Percentiles rank a stretch among this genome's conserved stretches.
Evolutionary conservation across 176 grass and related monocot species (phyloP).

Genomic region (Musa acuminata): DNA sequence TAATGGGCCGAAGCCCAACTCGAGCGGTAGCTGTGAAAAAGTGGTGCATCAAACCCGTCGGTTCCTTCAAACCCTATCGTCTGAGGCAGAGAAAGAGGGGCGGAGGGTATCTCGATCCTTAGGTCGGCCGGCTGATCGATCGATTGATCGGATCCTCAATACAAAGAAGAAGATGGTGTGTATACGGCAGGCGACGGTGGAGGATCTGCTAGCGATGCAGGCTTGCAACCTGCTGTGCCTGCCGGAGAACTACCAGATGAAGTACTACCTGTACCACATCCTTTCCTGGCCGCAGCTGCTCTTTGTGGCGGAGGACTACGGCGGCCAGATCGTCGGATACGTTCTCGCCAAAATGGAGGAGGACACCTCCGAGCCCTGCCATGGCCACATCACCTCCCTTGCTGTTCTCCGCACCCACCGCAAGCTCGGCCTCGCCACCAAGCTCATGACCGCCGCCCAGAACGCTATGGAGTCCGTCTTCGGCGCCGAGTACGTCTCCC

Average conservation of each 20-base stretch:
- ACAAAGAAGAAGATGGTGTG: conserved; percentile 58
- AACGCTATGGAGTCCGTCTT: conserved; percentile 95
- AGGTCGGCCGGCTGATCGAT: neutral
- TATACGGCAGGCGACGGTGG: conserved; percentile 84
- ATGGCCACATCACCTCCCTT: conserved; percentile 97
- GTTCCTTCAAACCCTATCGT: no score
- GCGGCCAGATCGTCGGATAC: conserved; percentile 80
- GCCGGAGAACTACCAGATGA: conserved; percentile 99
- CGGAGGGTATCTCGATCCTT: no score
- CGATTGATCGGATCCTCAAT: neutral
- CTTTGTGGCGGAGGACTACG: conserved; percentile 95
- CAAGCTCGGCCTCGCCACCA: conserved; percentile 93
- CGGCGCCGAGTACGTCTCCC: conserved; percentile 82
- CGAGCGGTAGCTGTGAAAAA: no score
- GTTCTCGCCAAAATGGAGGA: conserved; percentile 99
- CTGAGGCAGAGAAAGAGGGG: no score
- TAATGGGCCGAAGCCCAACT: no score
- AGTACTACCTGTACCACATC: conserved; percentile 97
- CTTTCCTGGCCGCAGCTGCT: conserved; percentile 98
- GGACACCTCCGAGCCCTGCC: conserved; percentile 92
- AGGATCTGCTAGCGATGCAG: conserved; percentile 95
- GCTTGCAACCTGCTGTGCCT: conserved; percentile 97
- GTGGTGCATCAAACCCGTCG: no score
- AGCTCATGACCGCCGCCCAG: conserved; percentile 94
- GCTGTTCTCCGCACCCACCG: conserved; percentile 93